Evolutionary conservation across 75 land plant species (phyloP), one percentile per base, ranked within the genome.

Genomic region (Pinus taeda): DNA sequence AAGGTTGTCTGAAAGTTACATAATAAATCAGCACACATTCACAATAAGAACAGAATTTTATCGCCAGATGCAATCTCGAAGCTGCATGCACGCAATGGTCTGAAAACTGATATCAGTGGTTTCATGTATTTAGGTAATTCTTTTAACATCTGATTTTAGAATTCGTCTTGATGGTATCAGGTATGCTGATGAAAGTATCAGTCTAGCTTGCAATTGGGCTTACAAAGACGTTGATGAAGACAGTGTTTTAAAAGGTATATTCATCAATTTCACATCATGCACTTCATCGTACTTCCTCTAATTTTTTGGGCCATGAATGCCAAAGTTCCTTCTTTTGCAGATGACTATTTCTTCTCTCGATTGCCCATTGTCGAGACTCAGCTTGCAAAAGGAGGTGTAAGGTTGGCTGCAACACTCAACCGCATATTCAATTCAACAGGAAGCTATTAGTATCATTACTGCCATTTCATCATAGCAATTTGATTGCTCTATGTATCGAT

Each of bases 331-430:
- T 55, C 57, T 17, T 62, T 63, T 80, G 85, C 87, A 92, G 95
- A 92, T 86, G 85, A 84, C 13, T 92, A 92, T 77, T 92, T 91
- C 74, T 57, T 65, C 15, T 80, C 90, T 15, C 86, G 95, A 24
- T 53, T 79, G 22, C 93, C 94, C 22, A 66, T 86, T 57, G 85
- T 90, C 55, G 64, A 88, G 60, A 55, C 71, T 60, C 82, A 90
- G 59, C 69, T 92, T 22, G 92, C 92, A 14, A 81, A 92, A 81
- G 88, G 84, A 79, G 94, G 90, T 30, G 92, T 90, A 14, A 80
- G 94, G 22, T 74, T 88, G 59, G 94, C 91, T 30, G 83, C 89
- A 7, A 83, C 85, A 15, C 88, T 92, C 58, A 92, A 92, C 60
- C 83, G 86, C 6, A 73, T 87, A 6, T 91, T 91, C 70, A 74